Evolutionary conservation across 129 eudicot genomes (phyloP), one percentile per base, ranked within the genome.

Genomic region (Flaveria bidentis): DNA sequence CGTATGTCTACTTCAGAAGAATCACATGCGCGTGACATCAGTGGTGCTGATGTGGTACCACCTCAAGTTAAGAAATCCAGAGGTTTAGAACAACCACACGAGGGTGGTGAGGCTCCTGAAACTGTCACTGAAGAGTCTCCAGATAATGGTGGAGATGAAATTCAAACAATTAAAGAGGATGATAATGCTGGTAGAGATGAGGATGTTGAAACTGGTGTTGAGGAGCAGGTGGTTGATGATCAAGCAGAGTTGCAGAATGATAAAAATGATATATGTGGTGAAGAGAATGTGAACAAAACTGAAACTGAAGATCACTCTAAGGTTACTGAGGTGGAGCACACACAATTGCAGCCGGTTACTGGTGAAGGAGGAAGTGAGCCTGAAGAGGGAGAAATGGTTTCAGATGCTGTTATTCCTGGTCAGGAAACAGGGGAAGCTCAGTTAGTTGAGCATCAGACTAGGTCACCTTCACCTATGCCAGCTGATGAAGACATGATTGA

Each of bases 381-480:
- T 64, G 98, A 93, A 82, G 98, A 88, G 75, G 98, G 97, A 42
- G 98, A 94, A 76, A 53, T 93, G 74, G 77, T 42, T 14, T 72
- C 88, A 1, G 97, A 88, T 60, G 66, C 66, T 58, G 70, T 42
- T 58, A 18, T 56, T 71, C 74, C 67, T 41, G 66, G 66, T 60
- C 66, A 60, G n/a, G 68, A 62, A 28, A 62, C 68, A 5, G 68
- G 62, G 28, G 62, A 56, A 8, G 62, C 62, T 56, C 62, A 56
- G 5, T 56, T 56, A 56, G 62, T 18, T 56, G 84, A 78, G 56
- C 80, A 67, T 41, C 75, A 70, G 1, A 77, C 65, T 14, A 81
- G 87, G 45, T 84, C 82, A 58, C 82, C 77, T 26, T 78, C 86
- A 42, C 90, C 82, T 14, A 86, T 77, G 71, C 82, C 53, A 22